Evolutionary conservation across 2,329 filamentous ascomycete species (phyloP), one percentile per base, ranked within the genome.

Genomic region (Plectosphaerella plurivora): DNA sequence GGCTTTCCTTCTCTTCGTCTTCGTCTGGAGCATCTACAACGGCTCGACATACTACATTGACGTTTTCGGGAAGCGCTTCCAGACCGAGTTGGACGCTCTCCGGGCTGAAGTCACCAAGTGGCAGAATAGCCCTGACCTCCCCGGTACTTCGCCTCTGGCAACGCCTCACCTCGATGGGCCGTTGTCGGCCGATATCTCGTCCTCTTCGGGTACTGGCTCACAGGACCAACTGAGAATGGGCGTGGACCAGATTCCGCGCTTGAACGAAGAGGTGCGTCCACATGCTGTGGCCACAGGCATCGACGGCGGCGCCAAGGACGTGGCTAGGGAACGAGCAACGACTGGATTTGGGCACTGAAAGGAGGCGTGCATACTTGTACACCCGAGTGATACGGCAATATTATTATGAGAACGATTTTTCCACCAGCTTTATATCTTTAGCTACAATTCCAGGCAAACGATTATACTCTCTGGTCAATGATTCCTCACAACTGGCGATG

Each of bases 1-100:
- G 2, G 59, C 68, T 0, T 99, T 97, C 71, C 76, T 99, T 45
- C 76, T 87, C 51, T 73, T 82, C 3, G 85, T 99, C n/a, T 97
- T 99, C 65, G 78, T 84, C 44, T 97, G 92, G 91, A 95, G 90
- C 61, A 88, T 97, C 52, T 95, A 97, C 74, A 99, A 99, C 61
- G 94, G 94, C 33, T 91, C 94, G 16, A 97, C 92, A 1, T 99
- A 89, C 70, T 99, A 99, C 71, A 97, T 99, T 64, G 94, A 99
- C 62, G 90, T 97, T 2, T 99, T 97, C 67, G 94, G 95, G 51
- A 96, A 89, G 63, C 84, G 92, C 3, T 97, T 99, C 77, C 91
- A 99, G 75, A 96, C 93, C 65, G 94, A 99, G 69, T 78, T 99
- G 12, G 92, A 99, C 66, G 81, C 87, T 50, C 81, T 99, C 73